Base-by-base conservation (phyloP, 495 filamentous ascomycete genomes). In the Cetradonia linearis region DNA sequence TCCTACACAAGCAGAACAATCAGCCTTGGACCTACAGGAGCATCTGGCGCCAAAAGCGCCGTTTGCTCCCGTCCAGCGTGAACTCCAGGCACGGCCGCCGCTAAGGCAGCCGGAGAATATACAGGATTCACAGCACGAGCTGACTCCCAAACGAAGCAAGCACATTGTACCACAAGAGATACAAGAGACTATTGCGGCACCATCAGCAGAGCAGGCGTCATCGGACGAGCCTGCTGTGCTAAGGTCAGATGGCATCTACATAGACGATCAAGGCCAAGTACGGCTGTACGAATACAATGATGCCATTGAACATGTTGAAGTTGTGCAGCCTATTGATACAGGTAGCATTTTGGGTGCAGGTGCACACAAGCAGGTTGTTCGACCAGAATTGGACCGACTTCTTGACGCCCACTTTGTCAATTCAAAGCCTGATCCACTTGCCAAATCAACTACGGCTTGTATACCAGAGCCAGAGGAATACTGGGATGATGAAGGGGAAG, bases 401-500 rank as follows among this genome's bases (percentile, higher is more conserved):
- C 49, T 49, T 4, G 63, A 71, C 2, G 36, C 48, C 2, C 36
- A 68, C 16, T 28, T 52, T 13, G 33, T 53, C 5, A 54, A 65
- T 28, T 37, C 48, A 10, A 60, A 62, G 2, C 48, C 58, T 23
- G 58, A 61, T 28, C 38, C 48, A 8, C 38, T 30, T 5, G 20
- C 25, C 14, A 62, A 59, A 37, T 56, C 49, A 27, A 61, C 48
- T 18, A 62, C 67, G 7, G 63, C 70, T 8, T 67, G 70, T 44
- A 62, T 67, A 13, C 75, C 78, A 2, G 87, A 88, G 59, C 72
- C 79, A 4, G 86, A 89, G 65, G 84, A 89, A 65, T 88, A 83
- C 67, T 88, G 83, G 81, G 86, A 88, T 27, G 84, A 88, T 33
- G 85, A 86, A 18, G 81, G 85, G 10, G 84, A 88, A 37, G 86